phyloP scores from a whole-genome alignment of 768 basidiomycete species.

The Termitomyces sp. region DNA sequence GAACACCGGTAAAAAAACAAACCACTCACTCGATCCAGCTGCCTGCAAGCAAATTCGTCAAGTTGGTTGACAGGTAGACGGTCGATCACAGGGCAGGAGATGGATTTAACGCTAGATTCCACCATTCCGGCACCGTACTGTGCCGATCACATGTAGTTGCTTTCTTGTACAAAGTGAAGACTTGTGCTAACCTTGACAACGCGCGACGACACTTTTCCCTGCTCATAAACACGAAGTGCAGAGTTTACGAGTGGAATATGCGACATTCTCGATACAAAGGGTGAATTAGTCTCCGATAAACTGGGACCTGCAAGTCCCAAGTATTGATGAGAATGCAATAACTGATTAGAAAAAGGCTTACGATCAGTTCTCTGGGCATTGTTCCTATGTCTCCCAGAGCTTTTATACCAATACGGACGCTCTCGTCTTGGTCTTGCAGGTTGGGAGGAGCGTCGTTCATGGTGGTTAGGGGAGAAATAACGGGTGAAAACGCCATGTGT shows the following conservation, averaged over 20 bases:
- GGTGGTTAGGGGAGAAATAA: slow-evolving; percentile 14
- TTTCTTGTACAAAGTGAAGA: not conserved
- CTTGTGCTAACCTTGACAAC: slow-evolving; percentile 69
- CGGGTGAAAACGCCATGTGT: slow-evolving; percentile 11
- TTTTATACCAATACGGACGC: slow-evolving; percentile 72
- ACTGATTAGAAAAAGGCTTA: not conserved
- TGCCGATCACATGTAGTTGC: slow-evolving; percentile 19
- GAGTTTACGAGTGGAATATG: slow-evolving; percentile 69
- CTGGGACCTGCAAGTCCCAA: slow-evolving; percentile 7
- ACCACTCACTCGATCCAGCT: slow-evolving; percentile 77
- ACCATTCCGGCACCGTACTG: slow-evolving; percentile 88
- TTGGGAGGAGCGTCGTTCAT: slow-evolving; percentile 11
- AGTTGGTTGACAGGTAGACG: slow-evolving; percentile 72
- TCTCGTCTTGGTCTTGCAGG: slow-evolving; percentile 61
- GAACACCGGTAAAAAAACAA: not conserved
- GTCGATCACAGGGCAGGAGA: slow-evolving; percentile 79
- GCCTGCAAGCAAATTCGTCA: slow-evolving; percentile 86
- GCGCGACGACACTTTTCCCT: slow-evolving; percentile 77
- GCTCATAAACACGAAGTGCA: slow-evolving; percentile 73
- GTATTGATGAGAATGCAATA: not conserved
- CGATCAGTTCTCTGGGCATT: slow-evolving; percentile 24
- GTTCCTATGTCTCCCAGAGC: slow-evolving; percentile 76
- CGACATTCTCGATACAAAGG: slow-evolving; percentile 52
- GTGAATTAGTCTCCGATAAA: slow-evolving; percentile 19
- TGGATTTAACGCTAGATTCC: slow-evolving; percentile 77